Evolutionary conservation across 2,329 filamentous ascomycete species (phyloP), one percentile per base, ranked within the genome.

Genomic region (Teratosphaeria epicoccoides): DNA sequence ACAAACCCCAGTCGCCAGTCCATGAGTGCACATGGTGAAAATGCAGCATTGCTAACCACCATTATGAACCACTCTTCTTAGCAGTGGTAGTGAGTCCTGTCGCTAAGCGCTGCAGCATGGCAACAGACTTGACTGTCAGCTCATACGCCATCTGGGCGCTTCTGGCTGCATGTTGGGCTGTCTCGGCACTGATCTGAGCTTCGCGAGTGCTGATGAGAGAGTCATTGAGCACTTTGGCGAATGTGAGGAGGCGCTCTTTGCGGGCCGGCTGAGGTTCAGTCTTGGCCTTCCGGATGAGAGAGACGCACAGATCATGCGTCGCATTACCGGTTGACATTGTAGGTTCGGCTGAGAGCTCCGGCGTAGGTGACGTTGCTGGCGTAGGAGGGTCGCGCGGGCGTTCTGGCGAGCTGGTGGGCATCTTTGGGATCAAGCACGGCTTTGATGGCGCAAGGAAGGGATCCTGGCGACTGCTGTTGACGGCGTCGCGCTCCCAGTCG

Each of bases 221-320:
- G 25, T 66, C 59, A 45, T 54, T 56, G 43, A 66, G 56, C 6
- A 61, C 61, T 53, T 62, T 57, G 11, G 60, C 62, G 25, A 64
- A 60, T 2, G 43, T 54, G 6, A 63, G 53, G 37, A 64, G 49
- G 6, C 58, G 52, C 47, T 52, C 49, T 25, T 60, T 62, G 33
- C 51, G 58, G 23, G 24, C 52, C 17, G 52, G 43, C 25, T 63
- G 52, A 24, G 23, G 12, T 29, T 61, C 57, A 6, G 44, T 33
- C 14, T 50, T 40, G 5, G 54, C 53, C 17, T 50, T 50, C n/a
- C 25, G 24, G 22, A 51, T 28, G 3, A 52, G 44, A n/a, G 46
- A 40, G 1, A 6, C 29, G 12, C 44, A 40, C 47, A 22, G 46
- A 23, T 43, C 26, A 23, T 46, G 23, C 23, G 44, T 46, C 6